These are phyloP conservation scores for Saksenaea vasiformis DNA, from an alignment of 371 early-diverging fungal species.

Conservation along the genomic window DNA sequence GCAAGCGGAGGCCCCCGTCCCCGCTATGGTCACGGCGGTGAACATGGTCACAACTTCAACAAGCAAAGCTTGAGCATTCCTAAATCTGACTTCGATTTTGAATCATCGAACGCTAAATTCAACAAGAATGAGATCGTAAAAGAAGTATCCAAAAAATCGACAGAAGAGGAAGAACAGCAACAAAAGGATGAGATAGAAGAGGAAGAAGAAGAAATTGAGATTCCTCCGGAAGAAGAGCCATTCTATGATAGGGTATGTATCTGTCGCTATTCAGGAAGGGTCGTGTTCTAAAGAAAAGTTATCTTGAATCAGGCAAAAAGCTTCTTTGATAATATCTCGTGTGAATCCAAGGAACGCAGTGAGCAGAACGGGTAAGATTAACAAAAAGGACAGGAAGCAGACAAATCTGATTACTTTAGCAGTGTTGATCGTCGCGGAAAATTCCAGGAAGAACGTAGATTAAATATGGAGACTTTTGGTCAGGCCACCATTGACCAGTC, in stretches of 20 bases:
- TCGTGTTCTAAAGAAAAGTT: neutral
- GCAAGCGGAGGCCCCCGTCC: constrained; percentile 31
- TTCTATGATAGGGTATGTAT: constrained; percentile 54
- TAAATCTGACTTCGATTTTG: constrained; percentile 93
- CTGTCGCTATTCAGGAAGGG: too few species aligned
- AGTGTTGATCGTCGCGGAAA: constrained; percentile 73
- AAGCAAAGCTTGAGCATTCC: constrained; percentile 67
- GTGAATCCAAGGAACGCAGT: constrained; percentile 89
- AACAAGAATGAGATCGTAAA: constrained; percentile 79
- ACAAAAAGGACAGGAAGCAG: neutral
- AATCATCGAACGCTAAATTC: constrained; percentile 90
- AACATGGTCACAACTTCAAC: constrained; percentile 26
- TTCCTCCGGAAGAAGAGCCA: constrained; percentile 42
- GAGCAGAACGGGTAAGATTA: constrained; percentile 32
- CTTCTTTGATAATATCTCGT: constrained; percentile 98
- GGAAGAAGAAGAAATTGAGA: constrained; percentile 26
- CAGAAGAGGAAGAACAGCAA: constrained; percentile 25
- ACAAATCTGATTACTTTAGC: neutral
- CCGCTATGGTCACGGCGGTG: constrained; percentile 38
- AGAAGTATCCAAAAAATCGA: constrained; percentile 44
- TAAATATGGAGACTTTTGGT: constrained; percentile 96
- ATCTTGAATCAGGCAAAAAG: constrained; percentile 56
- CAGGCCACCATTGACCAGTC: constrained; percentile 73
- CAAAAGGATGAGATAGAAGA: constrained; percentile 42
- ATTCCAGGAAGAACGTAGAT: constrained; percentile 82